Evolutionary conservation across 805 yeast genomes (phyloP), one percentile per base, ranked within the genome.

Genomic region (Yarrowia osloensis): DNA sequence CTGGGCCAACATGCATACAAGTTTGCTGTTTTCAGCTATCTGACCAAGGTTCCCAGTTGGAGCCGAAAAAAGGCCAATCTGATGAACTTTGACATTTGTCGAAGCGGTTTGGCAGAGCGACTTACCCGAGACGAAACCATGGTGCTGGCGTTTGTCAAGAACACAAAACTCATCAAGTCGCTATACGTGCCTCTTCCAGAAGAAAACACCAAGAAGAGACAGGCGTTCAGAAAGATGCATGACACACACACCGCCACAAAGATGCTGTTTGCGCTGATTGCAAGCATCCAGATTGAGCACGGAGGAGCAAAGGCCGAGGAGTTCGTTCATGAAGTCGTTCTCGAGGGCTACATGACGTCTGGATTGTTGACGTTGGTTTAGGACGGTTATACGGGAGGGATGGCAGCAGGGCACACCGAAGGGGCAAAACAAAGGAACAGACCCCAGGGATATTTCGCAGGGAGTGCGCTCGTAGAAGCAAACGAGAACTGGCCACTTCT

Each of bases 11-110:
- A 31, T 11, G 66, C 54, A 4, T 28, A 31, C 15, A 9, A 46
- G 19, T 46, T 44, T 17, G 66, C 42, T 3, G 47, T 61, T 9
- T 46, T 61, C 42, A 35, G 28, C 31, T 61, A 61, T 29, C 33
- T 61, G 37, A 17, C 54, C 24, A 46, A 46, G 8, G 54, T 61
- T 13, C 66, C 66, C 6, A 29, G 42, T n/a, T 61, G 66, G 66
- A 61, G 66, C 17, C 42, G 54, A 44, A 61, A 61, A 31, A 44
- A 61, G 42, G 54, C 54, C 9, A 61, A 44, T n/a, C 22, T 31
- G n/a, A 46, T 61, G 54, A 61, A 61, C 44, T 61, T 44, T 22
- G 66, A 61, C 33, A 44, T 61, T 8, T 61, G 66, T 15, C 29
- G 33, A 21, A 33, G 44, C 17, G 54, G 33, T 1, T 33, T 61